Percentiles rank a stretch among this genome's conserved stretches.
These are phyloP conservation scores for Papiliotrema fonsecae DNA, from an alignment of 1,284 basidiomycete species.

Conservation along the genomic window DNA sequence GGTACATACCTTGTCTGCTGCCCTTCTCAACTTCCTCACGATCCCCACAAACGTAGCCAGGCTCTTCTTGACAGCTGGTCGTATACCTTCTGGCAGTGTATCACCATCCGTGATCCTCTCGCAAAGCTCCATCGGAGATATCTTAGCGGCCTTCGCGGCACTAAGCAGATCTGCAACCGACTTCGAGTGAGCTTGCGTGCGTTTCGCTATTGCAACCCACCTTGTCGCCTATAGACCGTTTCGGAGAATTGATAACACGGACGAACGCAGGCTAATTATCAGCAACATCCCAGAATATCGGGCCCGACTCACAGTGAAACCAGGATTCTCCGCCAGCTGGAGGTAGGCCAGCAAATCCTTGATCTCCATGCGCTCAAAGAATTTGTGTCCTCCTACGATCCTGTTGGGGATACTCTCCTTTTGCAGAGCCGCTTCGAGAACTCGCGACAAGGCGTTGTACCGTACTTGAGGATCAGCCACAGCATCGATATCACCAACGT, in stretches of 20 bases:
- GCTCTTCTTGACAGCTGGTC: slow-evolving; percentile 62
- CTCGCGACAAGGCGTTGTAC: slow-evolving; percentile 75
- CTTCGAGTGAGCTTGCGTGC: slow-evolving; percentile 38
- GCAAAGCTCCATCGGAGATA: slow-evolving; percentile 59
- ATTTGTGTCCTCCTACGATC: slow-evolving; percentile 75
- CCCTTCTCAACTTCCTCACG: slow-evolving; percentile 56
- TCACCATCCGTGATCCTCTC: slow-evolving; percentile 60
- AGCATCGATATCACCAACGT: slow-evolving; percentile 33
- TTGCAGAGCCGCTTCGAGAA: slow-evolving; percentile 72
- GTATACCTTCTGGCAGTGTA: slow-evolving; percentile 56
- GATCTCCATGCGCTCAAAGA: slow-evolving; percentile 81
- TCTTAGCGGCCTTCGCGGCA: slow-evolving; percentile 54
- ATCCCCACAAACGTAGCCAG: slow-evolving; percentile 58
- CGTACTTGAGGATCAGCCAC: slow-evolving; percentile 56
- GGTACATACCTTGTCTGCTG: slow-evolving; percentile 55
- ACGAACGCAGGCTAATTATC: slow-evolving; percentile 59
- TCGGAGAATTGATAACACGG: slow-evolving; percentile 73
- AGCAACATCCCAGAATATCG: neutral
- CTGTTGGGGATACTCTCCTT: slow-evolving; percentile 70
- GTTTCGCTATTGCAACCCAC: slow-evolving; percentile 44
- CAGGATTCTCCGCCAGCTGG: slow-evolving; percentile 76
- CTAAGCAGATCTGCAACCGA: slow-evolving; percentile 59
- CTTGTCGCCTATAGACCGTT: slow-evolving; percentile 77
- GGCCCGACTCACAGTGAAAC: slow-evolving; percentile 52
- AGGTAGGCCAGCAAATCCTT: slow-evolving; percentile 86